Conservation (phyloP, 2,329 filamentous ascomycete species). For the Hymenoscyphus fructigenus region DNA sequence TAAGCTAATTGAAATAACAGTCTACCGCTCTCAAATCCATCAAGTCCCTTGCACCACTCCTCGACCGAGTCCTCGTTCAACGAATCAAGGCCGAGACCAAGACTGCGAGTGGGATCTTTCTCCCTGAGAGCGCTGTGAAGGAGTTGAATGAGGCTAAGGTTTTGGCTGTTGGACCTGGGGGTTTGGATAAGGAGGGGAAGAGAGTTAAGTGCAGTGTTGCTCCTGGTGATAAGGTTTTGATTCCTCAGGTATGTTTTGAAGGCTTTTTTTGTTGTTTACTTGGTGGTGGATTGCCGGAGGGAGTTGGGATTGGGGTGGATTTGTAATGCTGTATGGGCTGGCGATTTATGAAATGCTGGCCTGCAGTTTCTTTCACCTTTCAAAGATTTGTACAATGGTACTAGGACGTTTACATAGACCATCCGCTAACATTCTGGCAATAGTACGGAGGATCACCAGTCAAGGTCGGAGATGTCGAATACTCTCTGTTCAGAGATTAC, state of each 20-base stretch:
- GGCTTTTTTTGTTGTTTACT: background rate
- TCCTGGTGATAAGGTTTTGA: conserved; percentile 88
- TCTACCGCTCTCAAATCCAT: conserved; percentile 85
- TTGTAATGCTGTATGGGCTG: no score
- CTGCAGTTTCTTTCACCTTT: background rate
- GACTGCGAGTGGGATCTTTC: conserved; percentile 95
- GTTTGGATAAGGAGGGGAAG: conserved; percentile 84
- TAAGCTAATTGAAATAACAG: conserved; percentile 38
- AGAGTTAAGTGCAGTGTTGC: conserved; percentile 79
- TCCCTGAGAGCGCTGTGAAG: conserved; percentile 95
- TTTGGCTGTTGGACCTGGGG: conserved; percentile 89
- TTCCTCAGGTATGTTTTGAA: conserved; percentile 72
- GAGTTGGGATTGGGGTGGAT: background rate
- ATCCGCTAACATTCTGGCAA: background rate
- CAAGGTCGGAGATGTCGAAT: conserved; percentile 98
- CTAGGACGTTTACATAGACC: no score
- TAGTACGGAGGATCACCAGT: conserved; percentile 92
- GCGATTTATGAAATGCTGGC: conserved; percentile 29
- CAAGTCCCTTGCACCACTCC: conserved; percentile 89
- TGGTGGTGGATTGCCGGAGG: background rate
- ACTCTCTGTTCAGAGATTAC: conserved; percentile 91
- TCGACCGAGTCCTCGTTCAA: conserved; percentile 98
- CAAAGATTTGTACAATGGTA: no score
- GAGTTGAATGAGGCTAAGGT: conserved; percentile 98
- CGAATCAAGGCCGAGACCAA: conserved; percentile 96